These are phyloP conservation scores for Pseudophaeomoniella oleicola DNA, from an alignment of 2,329 filamentous ascomycete genomes.

Conservation along the genomic window DNA sequence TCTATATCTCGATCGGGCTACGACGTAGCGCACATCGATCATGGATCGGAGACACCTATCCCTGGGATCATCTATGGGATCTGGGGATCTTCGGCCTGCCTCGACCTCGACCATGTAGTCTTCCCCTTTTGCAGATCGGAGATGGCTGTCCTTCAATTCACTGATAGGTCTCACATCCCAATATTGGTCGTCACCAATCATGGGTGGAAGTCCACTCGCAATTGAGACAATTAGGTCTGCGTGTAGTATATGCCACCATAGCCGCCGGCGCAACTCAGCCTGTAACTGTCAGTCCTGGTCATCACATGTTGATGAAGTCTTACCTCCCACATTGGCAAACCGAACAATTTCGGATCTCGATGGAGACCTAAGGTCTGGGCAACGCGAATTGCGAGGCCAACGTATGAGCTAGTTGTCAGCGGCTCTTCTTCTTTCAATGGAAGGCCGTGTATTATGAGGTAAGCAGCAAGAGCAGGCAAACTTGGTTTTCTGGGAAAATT, in stretches of 20 bases:
- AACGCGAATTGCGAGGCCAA: slow-evolving; percentile 30
- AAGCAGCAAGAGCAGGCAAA: slow-evolving; percentile 29
- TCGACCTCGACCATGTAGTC: slow-evolving; percentile 21
- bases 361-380: slow-evolving; percentile 34
- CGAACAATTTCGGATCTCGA: slow-evolving; percentile 33
- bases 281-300: neutral
- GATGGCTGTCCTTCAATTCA: slow-evolving; percentile 30
- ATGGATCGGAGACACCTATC: slow-evolving; percentile 25
- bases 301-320: neutral
- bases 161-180: slow-evolving; percentile 32
- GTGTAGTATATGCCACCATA: slow-evolving; percentile 36
- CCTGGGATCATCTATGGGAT: slow-evolving; percentile 25
- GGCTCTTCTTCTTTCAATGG: slow-evolving; percentile 33
- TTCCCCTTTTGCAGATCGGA: slow-evolving; percentile 22
- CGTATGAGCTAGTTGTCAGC: slow-evolving; percentile 31
- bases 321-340: slow-evolving; percentile 24
- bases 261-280: slow-evolving; percentile 27
- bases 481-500: slow-evolving; percentile 31
- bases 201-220: slow-evolving; percentile 31
- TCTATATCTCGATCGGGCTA: slow-evolving; percentile 27
- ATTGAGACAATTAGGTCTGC: slow-evolving; percentile 35
- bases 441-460: slow-evolving; percentile 31
- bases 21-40: slow-evolving; percentile 28
- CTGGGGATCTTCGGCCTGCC: slow-evolving; percentile 17
- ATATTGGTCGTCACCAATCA: slow-evolving; percentile 31